These are phyloP conservation scores for Camellia japonica DNA, from an alignment of 148 eudicot genomes.

Conservation along the genomic window DNA sequence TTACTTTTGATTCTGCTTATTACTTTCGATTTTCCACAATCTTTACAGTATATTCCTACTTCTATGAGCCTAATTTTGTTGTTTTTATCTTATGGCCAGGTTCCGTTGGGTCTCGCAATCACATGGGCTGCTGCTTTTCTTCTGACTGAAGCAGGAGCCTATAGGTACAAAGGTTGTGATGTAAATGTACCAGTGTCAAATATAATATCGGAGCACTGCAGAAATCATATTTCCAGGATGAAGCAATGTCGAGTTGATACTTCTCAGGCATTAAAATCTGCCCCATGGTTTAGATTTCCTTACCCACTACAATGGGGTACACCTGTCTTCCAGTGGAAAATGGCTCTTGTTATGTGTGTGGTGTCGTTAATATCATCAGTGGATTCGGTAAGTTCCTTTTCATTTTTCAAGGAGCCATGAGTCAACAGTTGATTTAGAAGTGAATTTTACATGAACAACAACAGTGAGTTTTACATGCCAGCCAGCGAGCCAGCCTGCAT, in stretches of 20 bases:
- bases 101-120: slow-evolving; percentile 84
- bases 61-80: slow-evolving; percentile 3
- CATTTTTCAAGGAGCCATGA: neutral
- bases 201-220: slow-evolving; percentile 80
- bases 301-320: slow-evolving; percentile 98
- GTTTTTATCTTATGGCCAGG: slow-evolving; percentile 39
- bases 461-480: neutral
- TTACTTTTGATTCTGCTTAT: slow-evolving; percentile 7
- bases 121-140: slow-evolving; percentile 88
- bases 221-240: slow-evolving; percentile 74
- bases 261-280: slow-evolving; percentile 75
- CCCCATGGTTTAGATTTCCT: slow-evolving; percentile 98
- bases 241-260: slow-evolving; percentile 87
- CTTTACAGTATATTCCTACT: neutral
- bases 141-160: slow-evolving; percentile 88
- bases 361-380: slow-evolving; percentile 84
- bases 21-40: neutral
- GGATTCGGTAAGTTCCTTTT: slow-evolving; percentile 72
- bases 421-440: neutral
- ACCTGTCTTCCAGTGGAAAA: slow-evolving; percentile 83
- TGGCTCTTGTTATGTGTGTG: slow-evolving; percentile 96
- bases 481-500: no score
- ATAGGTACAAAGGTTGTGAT: slow-evolving; percentile 84
- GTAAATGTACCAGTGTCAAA: slow-evolving; percentile 75
- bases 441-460: slow-evolving; percentile 1